Conservation (phyloP, 441 rosid species). For the Raphanus hybrid region DNA sequence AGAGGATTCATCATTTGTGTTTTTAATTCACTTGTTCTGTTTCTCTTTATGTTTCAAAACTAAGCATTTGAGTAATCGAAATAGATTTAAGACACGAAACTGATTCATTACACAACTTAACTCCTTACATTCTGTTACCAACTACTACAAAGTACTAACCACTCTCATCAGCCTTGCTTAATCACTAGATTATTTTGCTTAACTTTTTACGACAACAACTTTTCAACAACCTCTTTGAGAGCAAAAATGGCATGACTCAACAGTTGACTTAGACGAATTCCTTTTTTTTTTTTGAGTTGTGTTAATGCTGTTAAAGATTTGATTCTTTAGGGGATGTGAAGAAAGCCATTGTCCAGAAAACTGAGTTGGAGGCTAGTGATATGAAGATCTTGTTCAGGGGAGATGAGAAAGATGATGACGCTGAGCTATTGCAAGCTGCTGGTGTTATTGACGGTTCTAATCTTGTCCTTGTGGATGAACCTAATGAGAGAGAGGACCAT, state of each 20-base stretch:
- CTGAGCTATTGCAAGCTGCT: constrained; percentile 54
- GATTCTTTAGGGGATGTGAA: constrained; percentile 83
- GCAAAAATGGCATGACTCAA: neutral
- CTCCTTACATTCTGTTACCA: too few relatives aligned
- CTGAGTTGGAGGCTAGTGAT: constrained; percentile 51
- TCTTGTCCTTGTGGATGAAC: constrained; percentile 60
- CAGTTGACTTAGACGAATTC: neutral
- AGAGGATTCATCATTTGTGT: neutral
- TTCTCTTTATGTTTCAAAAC: too few relatives aligned
- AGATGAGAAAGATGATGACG: constrained; percentile 64
- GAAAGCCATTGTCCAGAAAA: constrained; percentile 49
- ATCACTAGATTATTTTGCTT: too few relatives aligned
- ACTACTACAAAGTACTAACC: too few relatives aligned
- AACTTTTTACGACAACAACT: neutral
- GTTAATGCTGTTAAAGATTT: neutral
- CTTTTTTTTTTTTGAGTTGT: neutral
- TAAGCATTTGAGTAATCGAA: too few relatives aligned
- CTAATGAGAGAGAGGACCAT: constrained; percentile 42
- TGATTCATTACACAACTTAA: neutral
- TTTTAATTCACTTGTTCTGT: too few relatives aligned
- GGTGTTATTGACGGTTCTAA: constrained; percentile 70
- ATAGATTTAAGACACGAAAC: too few relatives aligned
- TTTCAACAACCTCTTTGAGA: neutral
- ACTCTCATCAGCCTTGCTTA: too few relatives aligned
- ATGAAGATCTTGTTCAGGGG: constrained; percentile 76